Evolutionary conservation across 805 yeast species (phyloP).

Genomic region (Saturnispora sanitii): DNA sequence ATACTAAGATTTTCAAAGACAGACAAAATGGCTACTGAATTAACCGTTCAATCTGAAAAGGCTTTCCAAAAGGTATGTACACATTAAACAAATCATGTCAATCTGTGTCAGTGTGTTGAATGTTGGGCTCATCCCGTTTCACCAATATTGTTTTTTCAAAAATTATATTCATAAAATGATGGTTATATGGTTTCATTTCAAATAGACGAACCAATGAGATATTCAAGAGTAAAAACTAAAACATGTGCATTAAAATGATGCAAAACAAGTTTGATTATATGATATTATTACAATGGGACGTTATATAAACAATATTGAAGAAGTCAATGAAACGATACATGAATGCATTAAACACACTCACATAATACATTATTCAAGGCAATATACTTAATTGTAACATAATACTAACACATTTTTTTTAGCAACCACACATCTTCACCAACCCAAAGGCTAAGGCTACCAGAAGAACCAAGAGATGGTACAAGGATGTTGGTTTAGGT

Average conservation of each 20-base stretch:
- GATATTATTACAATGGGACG: too few species aligned
- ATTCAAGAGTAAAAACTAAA: too few species aligned
- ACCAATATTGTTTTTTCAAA: too few species aligned
- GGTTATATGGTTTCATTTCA: too few species aligned
- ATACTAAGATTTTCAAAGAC: constrained; percentile 10
- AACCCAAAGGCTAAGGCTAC: constrained; percentile 99
- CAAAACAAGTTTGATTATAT: too few species aligned
- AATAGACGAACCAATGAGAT: too few species aligned
- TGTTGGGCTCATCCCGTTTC: background rate
- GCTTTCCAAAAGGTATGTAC: constrained; percentile 99
- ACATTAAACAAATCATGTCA: too few species aligned
- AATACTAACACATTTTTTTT: constrained; percentile 9
- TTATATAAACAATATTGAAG: too few species aligned
- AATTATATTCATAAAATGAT: too few species aligned
- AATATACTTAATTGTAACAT: background rate
- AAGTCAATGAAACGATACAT: too few species aligned
- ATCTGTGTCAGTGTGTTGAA: background rate
- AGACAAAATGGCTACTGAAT: constrained; percentile 87
- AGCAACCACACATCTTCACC: constrained; percentile 99
- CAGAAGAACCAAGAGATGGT: constrained; percentile 99
- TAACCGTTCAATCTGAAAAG: constrained; percentile 99
- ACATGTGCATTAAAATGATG: too few species aligned
- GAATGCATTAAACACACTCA: background rate
- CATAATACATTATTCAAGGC: background rate
- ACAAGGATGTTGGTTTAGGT: constrained; percentile 98